Base-by-base conservation (phyloP, 441 rosid species). In the Populus hybrid region DNA sequence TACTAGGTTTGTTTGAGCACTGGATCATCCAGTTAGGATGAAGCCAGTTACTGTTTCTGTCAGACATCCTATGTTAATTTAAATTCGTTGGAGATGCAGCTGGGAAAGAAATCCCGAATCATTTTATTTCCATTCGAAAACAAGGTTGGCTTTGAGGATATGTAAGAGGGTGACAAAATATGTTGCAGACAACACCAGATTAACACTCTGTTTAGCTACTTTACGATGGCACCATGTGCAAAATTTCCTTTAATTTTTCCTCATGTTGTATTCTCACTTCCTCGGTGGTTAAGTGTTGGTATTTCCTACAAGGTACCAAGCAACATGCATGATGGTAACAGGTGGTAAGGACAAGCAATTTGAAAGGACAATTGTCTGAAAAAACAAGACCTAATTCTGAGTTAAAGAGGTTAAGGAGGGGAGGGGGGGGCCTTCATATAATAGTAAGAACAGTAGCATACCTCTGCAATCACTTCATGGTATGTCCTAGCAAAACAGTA, bases 401-500 rank as follows among this genome's bases (percentile, higher is more conserved):
- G 42, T 38, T 8, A 38, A 9, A 35, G 38, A 35, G 10, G 42
- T 32, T 32, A 0, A 4, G 34, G 34, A 1, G 1, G 35, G 34
- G 34, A 0, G 1, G 46, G 12, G 12, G 12, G 42, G 12, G 11
- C 1, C 42, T 38, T n/a, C 70, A 64, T 34, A 21, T 35, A 32
- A 32, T 32, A 57, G 64, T 34, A 75, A 16, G 74, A 77, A 69
- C 28, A 76, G 75, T 20, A 23, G 40, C 20, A 75, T 68, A 69
- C 80, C 75, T 32, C 54, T 42, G 16, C 78, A 76, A 72, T 70
- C 76, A 68, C 73, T 80, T 82, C 64, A 46, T 61, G 69, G 77
- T 12, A 54, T 67, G 81, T 64, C 78, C 73, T 40, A 59, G 32
- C 64, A 26, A 34, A 61, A 86, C 83, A 83, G 84, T 78, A 9